A percentile compares a stretch with the other conserved stretches of the same genome.
phyloP scores from a whole-genome alignment of 257 asterid genomes.

The Ilex aquifolium region DNA sequence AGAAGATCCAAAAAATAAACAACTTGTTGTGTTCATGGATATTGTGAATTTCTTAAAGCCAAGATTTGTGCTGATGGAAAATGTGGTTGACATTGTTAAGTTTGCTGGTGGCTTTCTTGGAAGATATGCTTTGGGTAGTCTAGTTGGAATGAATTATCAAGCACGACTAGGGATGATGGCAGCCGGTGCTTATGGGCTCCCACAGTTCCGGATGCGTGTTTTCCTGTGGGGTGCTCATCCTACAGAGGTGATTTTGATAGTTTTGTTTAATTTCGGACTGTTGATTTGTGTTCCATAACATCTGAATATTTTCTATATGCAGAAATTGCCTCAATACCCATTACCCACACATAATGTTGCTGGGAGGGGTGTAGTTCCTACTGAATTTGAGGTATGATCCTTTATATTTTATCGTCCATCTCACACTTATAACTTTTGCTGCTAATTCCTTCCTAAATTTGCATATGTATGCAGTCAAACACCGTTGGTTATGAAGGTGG shows the following conservation, averaged over 20 bases:
- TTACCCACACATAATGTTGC: slow-evolving; percentile 71
- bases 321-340: slow-evolving; percentile 76
- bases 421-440: neutral
- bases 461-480: slow-evolving; percentile 30
- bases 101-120: slow-evolving; percentile 65
- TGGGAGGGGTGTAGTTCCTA: slow-evolving; percentile 47
- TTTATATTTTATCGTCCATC: neutral
- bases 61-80: slow-evolving; percentile 73
- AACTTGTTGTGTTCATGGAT: slow-evolving; percentile 60
- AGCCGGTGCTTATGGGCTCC: slow-evolving; percentile 84
- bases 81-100: slow-evolving; percentile 67
- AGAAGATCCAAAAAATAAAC: slow-evolving; percentile 54
- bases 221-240: slow-evolving; percentile 83
- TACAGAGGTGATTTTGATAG: slow-evolving; percentile 40
- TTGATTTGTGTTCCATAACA: neutral
- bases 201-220: slow-evolving; percentile 75
- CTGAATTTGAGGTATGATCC: slow-evolving; percentile 60
- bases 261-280: neutral
- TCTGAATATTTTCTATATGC: neutral
- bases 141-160: slow-evolving; percentile 64
- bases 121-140: slow-evolving; percentile 64
- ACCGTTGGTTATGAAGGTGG: slow-evolving; percentile 48
- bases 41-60: slow-evolving; percentile 56
- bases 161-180: slow-evolving; percentile 79
- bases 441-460: neutral